Percentiles rank a stretch among this genome's conserved stretches.
phyloP scores from a whole-genome alignment of 768 basidiomycete genomes.

The Neoboletus subvelutipes region DNA sequence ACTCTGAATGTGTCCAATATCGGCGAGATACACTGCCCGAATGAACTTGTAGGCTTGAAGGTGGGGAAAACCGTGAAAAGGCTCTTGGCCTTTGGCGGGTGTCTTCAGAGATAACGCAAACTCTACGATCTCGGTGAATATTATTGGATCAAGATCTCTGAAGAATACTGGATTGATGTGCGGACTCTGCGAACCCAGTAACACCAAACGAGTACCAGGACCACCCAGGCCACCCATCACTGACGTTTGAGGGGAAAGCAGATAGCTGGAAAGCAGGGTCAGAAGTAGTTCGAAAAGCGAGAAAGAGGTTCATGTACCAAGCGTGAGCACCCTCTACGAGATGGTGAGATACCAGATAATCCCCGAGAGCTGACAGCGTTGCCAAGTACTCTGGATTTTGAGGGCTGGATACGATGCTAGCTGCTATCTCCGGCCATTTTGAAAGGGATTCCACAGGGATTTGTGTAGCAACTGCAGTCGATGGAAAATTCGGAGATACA shows the following conservation, averaged over 20 bases:
- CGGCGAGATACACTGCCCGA: conserved; percentile 72
- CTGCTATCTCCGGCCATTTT: conserved; percentile 84
- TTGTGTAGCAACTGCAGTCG: conserved; percentile 40
- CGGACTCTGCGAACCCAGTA: conserved; percentile 72
- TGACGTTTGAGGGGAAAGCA: conserved; percentile 82
- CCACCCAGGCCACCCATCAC: conserved; percentile 69
- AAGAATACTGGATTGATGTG: conserved; percentile 47
- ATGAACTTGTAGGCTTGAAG: conserved; percentile 87
- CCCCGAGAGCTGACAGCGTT: conserved; percentile 81
- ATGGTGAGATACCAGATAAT: conserved; percentile 68
- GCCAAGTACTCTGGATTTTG: conserved; percentile 65
- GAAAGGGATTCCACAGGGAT: conserved; percentile 64
- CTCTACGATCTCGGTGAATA: conserved; percentile 89
- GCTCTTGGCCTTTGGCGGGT: conserved; percentile 78
- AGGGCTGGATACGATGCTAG: conserved; percentile 79
- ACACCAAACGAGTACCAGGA: conserved; percentile 62
- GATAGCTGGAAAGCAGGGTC: conserved; percentile 52
- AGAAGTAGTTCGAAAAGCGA: neutral
- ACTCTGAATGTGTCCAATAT: conserved; percentile 72
- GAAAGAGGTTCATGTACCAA: conserved; percentile 54
- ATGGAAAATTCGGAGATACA: conserved; percentile 60
- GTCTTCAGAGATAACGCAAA: conserved; percentile 82
- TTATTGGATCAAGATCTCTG: conserved; percentile 70
- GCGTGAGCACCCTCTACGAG: conserved; percentile 86
- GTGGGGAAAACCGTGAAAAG: conserved; percentile 78